Evolutionary conservation across 495 filamentous ascomycete species (phyloP), one percentile per base, ranked within the genome.

Genomic region (Xylona heveae): DNA sequence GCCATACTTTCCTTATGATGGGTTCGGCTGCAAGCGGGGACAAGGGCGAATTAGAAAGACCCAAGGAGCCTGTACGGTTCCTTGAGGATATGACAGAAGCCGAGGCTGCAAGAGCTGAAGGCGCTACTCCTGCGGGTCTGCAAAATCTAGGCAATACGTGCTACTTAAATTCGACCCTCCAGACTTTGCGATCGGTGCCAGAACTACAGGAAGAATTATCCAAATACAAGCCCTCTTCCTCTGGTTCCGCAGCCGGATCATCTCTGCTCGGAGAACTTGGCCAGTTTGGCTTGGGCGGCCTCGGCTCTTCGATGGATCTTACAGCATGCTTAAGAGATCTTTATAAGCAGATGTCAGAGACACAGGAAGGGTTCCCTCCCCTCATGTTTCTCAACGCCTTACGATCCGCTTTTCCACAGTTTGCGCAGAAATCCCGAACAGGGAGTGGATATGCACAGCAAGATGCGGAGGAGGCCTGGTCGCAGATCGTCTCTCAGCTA

Each of bases 381-480:
- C 55, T 88, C 32, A 64, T 74, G 49, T 95, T 97, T 42, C 60
- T 97, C 30, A 71, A 77, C 42, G 69, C 83, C 9, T 62, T 97
- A 12, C 74, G 84, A 25, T 66, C 58, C 6, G 59, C 68, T 0
- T 95, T 78, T 42, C 88, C 90, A n/a, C 88, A 95, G 48, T 97
- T 97, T 42, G 82, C 79, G 14, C 80, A 97, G 54, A 64, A 66
- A 39, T 67, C 78, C 16, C 78, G 74, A 40, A 74, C 71, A 20
- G 81, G 81, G 0, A 62, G 71, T 28, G 83, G 80, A 2, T 95
- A 71, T 47, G 80, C 85, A 5, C 88, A 97, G 46, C 88, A 97
- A 53, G 88, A 97, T 58, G 88, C 88, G 1, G 88, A 97, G 47
- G 88, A 97, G 49, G 91, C 83, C 12, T 97, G 85, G 79, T 90